phyloP scores from a whole-genome alignment of 164 flowering plant species.

The Vitis rotundifolia region DNA sequence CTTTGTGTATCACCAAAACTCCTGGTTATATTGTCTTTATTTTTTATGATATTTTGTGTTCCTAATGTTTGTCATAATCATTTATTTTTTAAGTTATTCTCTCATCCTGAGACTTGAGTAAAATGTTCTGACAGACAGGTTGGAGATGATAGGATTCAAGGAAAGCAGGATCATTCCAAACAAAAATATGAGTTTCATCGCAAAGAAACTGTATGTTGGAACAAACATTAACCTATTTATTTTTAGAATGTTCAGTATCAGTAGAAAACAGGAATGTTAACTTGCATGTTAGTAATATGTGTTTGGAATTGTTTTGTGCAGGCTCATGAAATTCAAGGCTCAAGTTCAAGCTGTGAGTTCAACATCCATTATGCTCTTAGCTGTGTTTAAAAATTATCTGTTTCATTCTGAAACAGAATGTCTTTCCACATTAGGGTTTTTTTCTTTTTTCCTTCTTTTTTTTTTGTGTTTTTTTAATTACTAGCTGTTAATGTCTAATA shows the following conservation, averaged over 20 bases:
- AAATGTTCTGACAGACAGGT: conserved; percentile 51
- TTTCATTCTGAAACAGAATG: no score
- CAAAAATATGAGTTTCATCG: conserved; percentile 18
- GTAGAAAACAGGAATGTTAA: not conserved
- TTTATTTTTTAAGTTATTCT: not conserved
- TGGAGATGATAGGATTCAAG: conserved; percentile 25
- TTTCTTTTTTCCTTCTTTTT: no score
- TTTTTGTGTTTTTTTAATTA: no score
- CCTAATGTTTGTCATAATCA: no score
- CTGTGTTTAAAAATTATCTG: no score
- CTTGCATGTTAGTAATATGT: not conserved
- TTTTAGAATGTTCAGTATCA: not conserved
- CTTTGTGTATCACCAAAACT: not conserved
- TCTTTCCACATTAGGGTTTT: no score
- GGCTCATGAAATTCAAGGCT: conserved; percentile 35
- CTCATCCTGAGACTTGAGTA: conserved; percentile 20
- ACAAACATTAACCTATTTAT: not conserved
- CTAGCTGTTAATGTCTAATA: no score
- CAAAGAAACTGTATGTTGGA: conserved; percentile 36
- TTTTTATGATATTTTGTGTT: no score
- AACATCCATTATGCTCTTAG: not conserved
- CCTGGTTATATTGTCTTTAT: not conserved
- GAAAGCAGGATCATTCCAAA: conserved; percentile 19
- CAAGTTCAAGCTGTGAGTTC: conserved; percentile 44
- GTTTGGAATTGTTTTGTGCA: conserved; percentile 28